phyloP scores from a whole-genome alignment of 139 green algal genomes.

The Volvox reticuliferus region DNA sequence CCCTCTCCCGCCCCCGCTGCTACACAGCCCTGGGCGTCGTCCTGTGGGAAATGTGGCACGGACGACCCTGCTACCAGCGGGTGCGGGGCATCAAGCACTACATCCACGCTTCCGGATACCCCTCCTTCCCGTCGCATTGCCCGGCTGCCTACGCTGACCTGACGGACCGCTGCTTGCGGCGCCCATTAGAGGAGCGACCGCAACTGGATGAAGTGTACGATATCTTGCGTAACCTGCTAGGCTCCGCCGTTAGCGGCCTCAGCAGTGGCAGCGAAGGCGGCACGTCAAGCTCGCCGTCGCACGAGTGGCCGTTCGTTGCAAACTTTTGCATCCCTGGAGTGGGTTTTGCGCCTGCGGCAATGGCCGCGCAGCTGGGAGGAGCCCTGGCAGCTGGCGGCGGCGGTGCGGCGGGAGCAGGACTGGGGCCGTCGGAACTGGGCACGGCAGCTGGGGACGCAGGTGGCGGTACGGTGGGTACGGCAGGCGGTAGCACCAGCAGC shows the following conservation, averaged over 20 bases:
- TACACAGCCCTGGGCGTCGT: slow-evolving; percentile 38
- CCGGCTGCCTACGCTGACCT: not conserved
- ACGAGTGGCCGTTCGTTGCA: slow-evolving; percentile 25
- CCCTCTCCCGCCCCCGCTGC: not conserved
- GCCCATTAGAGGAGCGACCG: slow-evolving; percentile 17
- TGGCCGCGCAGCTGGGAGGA: not conserved
- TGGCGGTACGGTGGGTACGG: not conserved
- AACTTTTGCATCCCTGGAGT: not conserved
- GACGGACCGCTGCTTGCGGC: slow-evolving; percentile 28
- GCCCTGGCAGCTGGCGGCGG: not conserved
- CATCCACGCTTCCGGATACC: slow-evolving; percentile 27
- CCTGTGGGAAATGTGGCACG: slow-evolving; percentile 51
- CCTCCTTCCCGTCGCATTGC: slow-evolving; percentile 18
- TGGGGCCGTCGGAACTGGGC: not conserved
- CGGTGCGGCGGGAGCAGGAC: not conserved
- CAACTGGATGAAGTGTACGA: slow-evolving; percentile 5
- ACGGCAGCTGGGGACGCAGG: not conserved
- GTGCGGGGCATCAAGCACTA: slow-evolving; percentile 33
- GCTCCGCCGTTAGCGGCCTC: no score
- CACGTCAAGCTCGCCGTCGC: not conserved
- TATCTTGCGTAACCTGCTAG: not conserved
- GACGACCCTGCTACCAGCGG: slow-evolving; percentile 51
- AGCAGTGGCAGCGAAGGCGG: not conserved
- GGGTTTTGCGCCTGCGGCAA: not conserved
- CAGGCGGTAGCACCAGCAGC: not conserved